These are phyloP conservation scores for Dioscorea cayenensis DNA, from an alignment of 116 monocot genomes.

Conservation along the genomic window DNA sequence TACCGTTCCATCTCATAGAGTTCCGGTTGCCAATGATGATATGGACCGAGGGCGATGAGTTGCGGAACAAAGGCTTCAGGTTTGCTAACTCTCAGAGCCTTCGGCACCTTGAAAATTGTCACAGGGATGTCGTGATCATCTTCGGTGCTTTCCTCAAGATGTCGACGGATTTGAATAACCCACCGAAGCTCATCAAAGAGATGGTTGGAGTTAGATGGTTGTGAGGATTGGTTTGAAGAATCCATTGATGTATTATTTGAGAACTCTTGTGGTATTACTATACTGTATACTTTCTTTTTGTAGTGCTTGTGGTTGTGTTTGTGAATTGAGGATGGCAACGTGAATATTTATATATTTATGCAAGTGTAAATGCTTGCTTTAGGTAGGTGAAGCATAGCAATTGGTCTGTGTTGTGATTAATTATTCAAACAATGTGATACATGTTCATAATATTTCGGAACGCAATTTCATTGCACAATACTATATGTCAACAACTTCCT, in stretches of 20 bases:
- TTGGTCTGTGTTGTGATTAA: no score
- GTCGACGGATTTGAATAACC: conserved; percentile 17
- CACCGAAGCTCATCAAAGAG: conserved; percentile 17
- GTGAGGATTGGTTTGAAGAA: background rate
- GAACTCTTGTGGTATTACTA: no score
- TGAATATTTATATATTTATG: no score
- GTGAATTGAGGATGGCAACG: no score
- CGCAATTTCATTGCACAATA: no score
- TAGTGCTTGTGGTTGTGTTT: background rate
- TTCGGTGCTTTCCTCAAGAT: conserved; percentile 12
- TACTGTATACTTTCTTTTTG: no score
- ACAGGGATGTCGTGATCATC: conserved; percentile 3
- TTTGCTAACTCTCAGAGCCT: conserved; percentile 7
- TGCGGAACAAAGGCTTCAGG: conserved; percentile 41
- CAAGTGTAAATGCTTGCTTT: no score
- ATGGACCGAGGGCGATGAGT: conserved; percentile 40
- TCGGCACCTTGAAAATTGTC: conserved; percentile 36
- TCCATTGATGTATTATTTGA: background rate
- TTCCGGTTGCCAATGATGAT: conserved; percentile 40
- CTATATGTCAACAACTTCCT: no score
- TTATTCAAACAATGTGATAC: no score
- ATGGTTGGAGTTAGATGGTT: background rate
- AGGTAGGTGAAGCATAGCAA: no score
- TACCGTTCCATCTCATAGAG: conserved; percentile 53
- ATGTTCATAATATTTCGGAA: no score